Evolutionary conservation across 805 yeast species (phyloP), one percentile per base, ranked within the genome.

Genomic region (Ogataea nonfermentans): DNA sequence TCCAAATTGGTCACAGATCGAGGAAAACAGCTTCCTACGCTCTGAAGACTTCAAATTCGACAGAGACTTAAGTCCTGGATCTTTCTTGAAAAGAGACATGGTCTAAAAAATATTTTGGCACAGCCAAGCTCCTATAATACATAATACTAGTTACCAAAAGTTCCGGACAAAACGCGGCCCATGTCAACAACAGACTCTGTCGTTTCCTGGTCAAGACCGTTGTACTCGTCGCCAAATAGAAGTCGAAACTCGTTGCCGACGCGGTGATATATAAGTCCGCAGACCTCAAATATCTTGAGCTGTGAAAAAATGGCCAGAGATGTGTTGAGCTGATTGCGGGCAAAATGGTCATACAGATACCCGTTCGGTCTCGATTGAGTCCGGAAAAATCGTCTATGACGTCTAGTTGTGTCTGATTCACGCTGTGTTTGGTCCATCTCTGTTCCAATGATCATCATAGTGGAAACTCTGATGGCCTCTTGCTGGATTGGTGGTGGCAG

Each of bases 31-130:
- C 46, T 71, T 72, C 47, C 85, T 74, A 28, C 93, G 68, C 48
- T 88, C 97, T 0, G 95, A 84, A 10, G 86, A 76, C 61, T 88
- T 89, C 43, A 93, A 69, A 51, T 87, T 86, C 14, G 95, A 75
- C 36, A 79, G 68, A 3, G 95, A 80, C 63, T 89, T 90, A 41
- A 82, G 67, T 55, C 67, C 68, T 11, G 79, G 73, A 31, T 70
- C 68, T 45, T 77, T 78, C 49, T 72, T 68, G 51, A 78, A 78
- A 25, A 30, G 19, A 24, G 35, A 30, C 41, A 37, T 37, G 14
- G 23, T n/a, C 19, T 5, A 17, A 32, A 37, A 27, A 12, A 10
- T 26, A 20, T 29, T 31, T 32, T 27, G 23, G 41, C 41, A 37
- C 41, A 37, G 41, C 41, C 41, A 22, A 22, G 14, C n/a, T 11